phyloP scores from a whole-genome alignment of 2,329 filamentous ascomycete species.

The Diplodia intermedia region DNA sequence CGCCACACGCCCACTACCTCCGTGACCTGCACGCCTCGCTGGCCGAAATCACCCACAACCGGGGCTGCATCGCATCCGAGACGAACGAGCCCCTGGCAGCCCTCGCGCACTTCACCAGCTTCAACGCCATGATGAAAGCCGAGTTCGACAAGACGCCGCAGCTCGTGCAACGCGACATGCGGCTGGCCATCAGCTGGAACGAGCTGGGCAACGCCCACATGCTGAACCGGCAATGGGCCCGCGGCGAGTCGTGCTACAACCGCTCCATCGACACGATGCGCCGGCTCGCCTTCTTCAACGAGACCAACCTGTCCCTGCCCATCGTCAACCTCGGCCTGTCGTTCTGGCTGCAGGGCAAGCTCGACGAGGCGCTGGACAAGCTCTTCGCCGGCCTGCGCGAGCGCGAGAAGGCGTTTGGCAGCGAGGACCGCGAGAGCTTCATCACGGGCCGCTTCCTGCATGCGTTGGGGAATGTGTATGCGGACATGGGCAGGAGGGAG shows the following conservation, averaged over 20 bases:
- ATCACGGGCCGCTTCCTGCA: conserved; percentile 37
- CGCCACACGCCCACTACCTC: not conserved
- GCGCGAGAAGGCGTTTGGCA: conserved; percentile 32
- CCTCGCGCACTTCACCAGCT: conserved; percentile 32
- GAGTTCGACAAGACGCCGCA: conserved; percentile 19
- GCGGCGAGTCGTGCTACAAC: conserved; percentile 35
- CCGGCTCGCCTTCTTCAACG: conserved; percentile 32
- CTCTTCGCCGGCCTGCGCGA: conserved; percentile 31
- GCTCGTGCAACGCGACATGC: conserved; percentile 29
- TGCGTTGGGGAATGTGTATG: conserved; percentile 36
- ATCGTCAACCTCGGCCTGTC: conserved; percentile 37
- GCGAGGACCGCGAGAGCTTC: conserved; percentile 35
- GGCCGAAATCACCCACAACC: conserved; percentile 36
- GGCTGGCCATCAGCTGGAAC: conserved; percentile 37
- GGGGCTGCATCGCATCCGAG: conserved; percentile 36
- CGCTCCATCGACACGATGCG: conserved; percentile 34
- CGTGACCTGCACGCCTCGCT: conserved; percentile 32
- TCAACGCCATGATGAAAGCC: conserved; percentile 35
- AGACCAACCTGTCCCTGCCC: conserved; percentile 34
- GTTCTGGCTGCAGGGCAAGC: conserved; percentile 36
- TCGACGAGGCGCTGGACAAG: conserved; percentile 28
- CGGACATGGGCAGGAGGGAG: conserved; percentile 30
- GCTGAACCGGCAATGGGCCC: conserved; percentile 33
- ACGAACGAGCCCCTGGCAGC: conserved; percentile 35
- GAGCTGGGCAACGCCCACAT: conserved; percentile 37